Conservation (phyloP, 495 filamentous ascomycete genomes). For the Penicillium egyptiacum region DNA sequence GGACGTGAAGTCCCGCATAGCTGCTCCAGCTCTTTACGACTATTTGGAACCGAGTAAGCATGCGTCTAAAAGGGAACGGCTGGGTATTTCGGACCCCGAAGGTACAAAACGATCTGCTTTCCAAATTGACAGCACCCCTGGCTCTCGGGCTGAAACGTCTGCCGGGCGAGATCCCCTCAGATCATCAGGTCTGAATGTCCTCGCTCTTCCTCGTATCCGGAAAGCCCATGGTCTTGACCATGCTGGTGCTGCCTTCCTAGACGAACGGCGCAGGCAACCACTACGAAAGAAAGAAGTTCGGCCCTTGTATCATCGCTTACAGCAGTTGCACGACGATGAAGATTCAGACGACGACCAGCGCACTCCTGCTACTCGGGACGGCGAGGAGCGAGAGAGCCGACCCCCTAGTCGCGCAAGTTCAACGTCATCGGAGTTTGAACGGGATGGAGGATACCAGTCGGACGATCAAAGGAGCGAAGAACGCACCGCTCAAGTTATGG, state of each 20-base stretch:
- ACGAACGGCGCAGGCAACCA: conserved; percentile 67
- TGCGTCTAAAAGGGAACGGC: conserved; percentile 66
- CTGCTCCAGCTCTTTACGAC: conserved; percentile 75
- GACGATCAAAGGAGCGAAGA: conserved; percentile 18
- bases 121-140: conserved; percentile 60
- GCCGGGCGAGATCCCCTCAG: conserved; percentile 33
- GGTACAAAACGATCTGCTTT: conserved; percentile 51
- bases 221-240: conserved; percentile 62
- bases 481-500: not conserved
- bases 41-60: conserved; percentile 83
- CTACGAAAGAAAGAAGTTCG: conserved; percentile 53
- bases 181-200: conserved; percentile 54
- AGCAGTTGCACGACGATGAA: conserved; percentile 56
- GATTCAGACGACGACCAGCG: conserved; percentile 61
- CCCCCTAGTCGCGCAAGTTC: conserved; percentile 76
- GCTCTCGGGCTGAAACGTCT: conserved; percentile 53
- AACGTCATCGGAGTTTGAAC: conserved; percentile 62
- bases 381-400: conserved; percentile 79
- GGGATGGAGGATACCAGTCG: conserved; percentile 54
- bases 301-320: conserved; percentile 57
- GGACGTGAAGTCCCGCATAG: conserved; percentile 81
- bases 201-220: conserved; percentile 68
- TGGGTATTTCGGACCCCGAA: conserved; percentile 72
- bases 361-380: conserved; percentile 65
- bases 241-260: conserved; percentile 68